Evolutionary conservation across 805 yeast genomes (phyloP).

Genomic region (Cephaloascus fragrans): DNA sequence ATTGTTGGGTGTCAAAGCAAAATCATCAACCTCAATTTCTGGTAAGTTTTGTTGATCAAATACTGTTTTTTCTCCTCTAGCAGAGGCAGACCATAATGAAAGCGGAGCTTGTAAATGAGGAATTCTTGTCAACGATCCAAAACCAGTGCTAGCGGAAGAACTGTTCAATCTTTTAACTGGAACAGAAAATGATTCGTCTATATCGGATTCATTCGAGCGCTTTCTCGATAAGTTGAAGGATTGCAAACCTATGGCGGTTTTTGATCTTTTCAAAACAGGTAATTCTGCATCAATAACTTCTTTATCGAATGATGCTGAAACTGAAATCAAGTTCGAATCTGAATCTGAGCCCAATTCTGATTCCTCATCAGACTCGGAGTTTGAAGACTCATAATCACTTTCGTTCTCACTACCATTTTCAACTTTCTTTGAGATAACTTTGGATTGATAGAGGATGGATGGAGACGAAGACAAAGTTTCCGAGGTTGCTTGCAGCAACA

Average conservation of each 20-base stretch:
- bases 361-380: not conserved
- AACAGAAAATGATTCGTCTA: not conserved
- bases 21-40: not conserved
- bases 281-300: no score
- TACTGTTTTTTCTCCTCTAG: constrained; percentile 24
- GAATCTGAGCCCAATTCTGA: not conserved
- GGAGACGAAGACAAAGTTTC: not conserved
- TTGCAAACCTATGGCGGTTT: constrained; percentile 16
- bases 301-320: no score
- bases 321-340: not conserved
- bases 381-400: not conserved
- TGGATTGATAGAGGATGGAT: not conserved
- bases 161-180: not conserved
- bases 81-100: constrained; percentile 30
- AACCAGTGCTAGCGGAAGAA: not conserved
- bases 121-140: constrained; percentile 9
- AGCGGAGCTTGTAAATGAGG: constrained; percentile 28
- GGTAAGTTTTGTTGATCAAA: constrained; percentile 11
- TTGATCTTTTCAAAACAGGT: constrained; percentile 10
- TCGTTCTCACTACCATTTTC: not conserved
- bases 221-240: constrained; percentile 3
- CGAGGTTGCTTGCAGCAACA: not conserved
- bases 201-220: not conserved
- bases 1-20: constrained; percentile 2
- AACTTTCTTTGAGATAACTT: not conserved